These are phyloP conservation scores for Arthroderma sp. DNA, from an alignment of 2,329 filamentous ascomycete species.

Conservation along the genomic window DNA sequence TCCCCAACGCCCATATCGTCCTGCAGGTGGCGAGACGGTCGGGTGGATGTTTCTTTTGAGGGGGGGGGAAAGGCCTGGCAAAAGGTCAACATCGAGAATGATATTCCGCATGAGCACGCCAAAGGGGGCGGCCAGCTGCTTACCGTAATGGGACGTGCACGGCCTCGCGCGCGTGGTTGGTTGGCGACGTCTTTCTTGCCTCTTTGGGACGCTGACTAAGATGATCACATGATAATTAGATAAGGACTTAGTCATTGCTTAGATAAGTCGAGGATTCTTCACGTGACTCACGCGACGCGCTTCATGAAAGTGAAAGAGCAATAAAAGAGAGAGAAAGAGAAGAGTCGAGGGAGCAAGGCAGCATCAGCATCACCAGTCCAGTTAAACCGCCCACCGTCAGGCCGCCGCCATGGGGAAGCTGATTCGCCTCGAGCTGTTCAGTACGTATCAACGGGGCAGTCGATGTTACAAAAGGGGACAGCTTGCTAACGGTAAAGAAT, in stretches of 20 bases:
- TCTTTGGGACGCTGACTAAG: neutral
- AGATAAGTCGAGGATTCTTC: neutral
- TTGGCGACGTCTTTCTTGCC: neutral
- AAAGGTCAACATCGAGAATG: neutral
- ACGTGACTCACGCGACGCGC: constrained; percentile 3
- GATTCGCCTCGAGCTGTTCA: constrained; percentile 85
- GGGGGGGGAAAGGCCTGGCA: neutral
- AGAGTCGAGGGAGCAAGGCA: no score
- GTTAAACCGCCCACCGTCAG: neutral
- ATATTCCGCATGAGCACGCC: neutral
- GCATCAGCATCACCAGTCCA: neutral
- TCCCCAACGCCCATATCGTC: neutral
- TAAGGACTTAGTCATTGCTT: neutral
- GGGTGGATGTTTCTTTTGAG: neutral
- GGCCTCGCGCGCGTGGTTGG: constrained; percentile 11
- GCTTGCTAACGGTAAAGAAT: constrained; percentile 16
- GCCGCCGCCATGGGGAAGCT: constrained; percentile 70
- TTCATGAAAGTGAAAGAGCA: neutral
- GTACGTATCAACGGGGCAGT: no score
- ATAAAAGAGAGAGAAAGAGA: neutral
- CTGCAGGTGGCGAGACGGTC: neutral
- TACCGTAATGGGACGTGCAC: constrained; percentile 12
- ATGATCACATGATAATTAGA: no score
- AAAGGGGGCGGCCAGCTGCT: constrained; percentile 7
- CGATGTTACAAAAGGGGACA: no score